These are phyloP conservation scores for Ceratobasidium sp. DNA, from an alignment of 1,284 basidiomycete genomes.

Conservation along the genomic window DNA sequence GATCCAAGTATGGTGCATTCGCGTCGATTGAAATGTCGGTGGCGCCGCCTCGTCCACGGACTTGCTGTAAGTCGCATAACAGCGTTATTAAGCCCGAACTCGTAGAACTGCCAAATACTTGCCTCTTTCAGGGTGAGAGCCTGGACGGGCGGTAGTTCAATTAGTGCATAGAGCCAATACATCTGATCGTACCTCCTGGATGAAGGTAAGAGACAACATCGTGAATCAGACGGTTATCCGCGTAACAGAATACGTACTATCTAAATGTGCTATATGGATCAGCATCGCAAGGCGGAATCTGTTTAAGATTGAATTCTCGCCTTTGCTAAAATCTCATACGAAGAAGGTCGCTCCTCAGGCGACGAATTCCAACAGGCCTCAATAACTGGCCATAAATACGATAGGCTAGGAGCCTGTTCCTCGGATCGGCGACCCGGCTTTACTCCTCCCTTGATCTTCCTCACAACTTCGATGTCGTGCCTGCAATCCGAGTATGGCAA, in stretches of 20 bases:
- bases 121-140: neutral
- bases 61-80: neutral
- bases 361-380: neutral
- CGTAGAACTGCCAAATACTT: neutral
- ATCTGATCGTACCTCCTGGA: neutral
- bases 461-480: neutral
- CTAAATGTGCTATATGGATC: neutral
- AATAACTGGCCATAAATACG: neutral
- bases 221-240: neutral
- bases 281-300: neutral
- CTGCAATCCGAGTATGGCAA: neutral
- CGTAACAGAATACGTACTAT: neutral
- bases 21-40: neutral
- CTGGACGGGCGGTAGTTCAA: neutral
- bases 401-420: neutral
- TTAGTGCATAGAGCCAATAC: neutral
- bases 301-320: neutral
- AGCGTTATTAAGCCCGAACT: neutral
- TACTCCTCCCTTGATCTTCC: neutral
- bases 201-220: neutral
- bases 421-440: neutral
- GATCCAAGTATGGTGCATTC: neutral
- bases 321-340: neutral
- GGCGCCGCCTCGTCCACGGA: neutral
- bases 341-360: neutral